Evolutionary conservation across 148 eudicot genomes (phyloP), one percentile per base, ranked within the genome.

Genomic region (Euryodendron excelsum): DNA sequence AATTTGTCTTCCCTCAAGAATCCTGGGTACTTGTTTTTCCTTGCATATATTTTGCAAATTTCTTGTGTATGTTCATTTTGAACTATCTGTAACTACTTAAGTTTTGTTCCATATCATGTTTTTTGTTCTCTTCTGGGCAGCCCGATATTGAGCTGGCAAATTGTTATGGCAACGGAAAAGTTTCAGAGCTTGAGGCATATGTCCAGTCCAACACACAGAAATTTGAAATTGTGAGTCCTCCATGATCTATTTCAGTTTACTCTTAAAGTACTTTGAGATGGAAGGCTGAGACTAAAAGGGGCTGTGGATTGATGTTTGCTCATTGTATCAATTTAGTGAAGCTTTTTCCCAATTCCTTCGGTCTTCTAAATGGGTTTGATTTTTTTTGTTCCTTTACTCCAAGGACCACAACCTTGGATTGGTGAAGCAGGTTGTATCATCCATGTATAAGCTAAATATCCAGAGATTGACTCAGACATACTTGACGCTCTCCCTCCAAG

Each of bases 401-500:
- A 48, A 71, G 74, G 74, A 71, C 74, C 37, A 30, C 74, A 71
- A 71, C 30, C 74, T 71, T 71, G 74, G 74, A 71, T 50, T 71
- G 59, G 74, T 71, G 23, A 68, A 68, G 66, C 48, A 55, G 33
- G 99, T 88, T 58, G 84, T 90, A 65, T 89, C 97, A 71, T 95
- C 93, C 47, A 90, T 91, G 79, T 88, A 88, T 79, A 95, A 95
- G 83, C 82, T 92, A 72, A 95, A 95, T 74, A 95, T 95, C 75
- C 99, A 93, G 87, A 88, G 93, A 80, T 86, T 95, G 84, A 95
- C 99, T 81, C 99, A 95, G 84, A 95, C 96, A 72, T 95, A 95
- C 81, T 82, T 95, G 84, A 95, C 97, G 63, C 88, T 93, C 37
- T 95, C 97, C 65, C 97, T 95, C 31, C 89, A 93, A 86, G 99